These are phyloP conservation scores for Endocladia muricata DNA, from an alignment of 31 red algal genomes.

Conservation along the genomic window DNA sequence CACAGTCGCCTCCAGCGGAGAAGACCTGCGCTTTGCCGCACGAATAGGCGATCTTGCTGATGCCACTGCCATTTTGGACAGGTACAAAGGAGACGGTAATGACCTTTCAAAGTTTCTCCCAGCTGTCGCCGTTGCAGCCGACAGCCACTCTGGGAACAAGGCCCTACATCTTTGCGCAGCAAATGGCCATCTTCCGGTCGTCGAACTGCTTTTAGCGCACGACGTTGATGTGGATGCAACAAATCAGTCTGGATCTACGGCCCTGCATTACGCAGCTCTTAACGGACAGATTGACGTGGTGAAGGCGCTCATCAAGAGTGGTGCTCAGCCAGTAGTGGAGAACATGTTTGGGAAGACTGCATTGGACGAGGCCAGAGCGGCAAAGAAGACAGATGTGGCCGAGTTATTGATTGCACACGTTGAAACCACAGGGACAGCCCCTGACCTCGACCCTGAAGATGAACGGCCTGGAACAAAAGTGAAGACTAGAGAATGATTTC, in stretches of 20 bases:
- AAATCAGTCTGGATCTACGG: constrained; percentile 53
- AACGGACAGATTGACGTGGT: constrained; percentile 36
- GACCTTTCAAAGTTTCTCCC: constrained; percentile 16
- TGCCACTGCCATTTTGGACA: background rate
- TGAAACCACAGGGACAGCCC: background rate
- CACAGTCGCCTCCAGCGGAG: constrained; percentile 30
- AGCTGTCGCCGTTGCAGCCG: constrained; percentile 33
- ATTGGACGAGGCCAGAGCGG: constrained; percentile 52
- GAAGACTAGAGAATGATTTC: background rate
- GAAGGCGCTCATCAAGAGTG: constrained; percentile 14
- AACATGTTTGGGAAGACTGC: constrained; percentile 62
- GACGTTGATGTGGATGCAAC: constrained; percentile 23
- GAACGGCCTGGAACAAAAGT: background rate
- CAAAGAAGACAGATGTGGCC: constrained; percentile 14
- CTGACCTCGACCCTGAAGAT: background rate
- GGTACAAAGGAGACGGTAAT: background rate
- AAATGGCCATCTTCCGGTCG: constrained; percentile 53
- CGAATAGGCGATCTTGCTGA: constrained; percentile 3
- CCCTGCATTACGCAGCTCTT: constrained; percentile 66
- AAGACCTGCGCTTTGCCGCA: constrained; percentile 18
- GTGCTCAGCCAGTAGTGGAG: constrained; percentile 47
- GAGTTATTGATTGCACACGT: constrained; percentile 28
- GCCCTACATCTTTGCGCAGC: constrained; percentile 72
- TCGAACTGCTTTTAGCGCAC: constrained; percentile 18
- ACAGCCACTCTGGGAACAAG: constrained; percentile 50